A percentile compares a stretch with the other conserved stretches of the same genome.
phyloP scores from a whole-genome alignment of 352 stramenopile species.

The Globisporangium perplexum region DNA sequence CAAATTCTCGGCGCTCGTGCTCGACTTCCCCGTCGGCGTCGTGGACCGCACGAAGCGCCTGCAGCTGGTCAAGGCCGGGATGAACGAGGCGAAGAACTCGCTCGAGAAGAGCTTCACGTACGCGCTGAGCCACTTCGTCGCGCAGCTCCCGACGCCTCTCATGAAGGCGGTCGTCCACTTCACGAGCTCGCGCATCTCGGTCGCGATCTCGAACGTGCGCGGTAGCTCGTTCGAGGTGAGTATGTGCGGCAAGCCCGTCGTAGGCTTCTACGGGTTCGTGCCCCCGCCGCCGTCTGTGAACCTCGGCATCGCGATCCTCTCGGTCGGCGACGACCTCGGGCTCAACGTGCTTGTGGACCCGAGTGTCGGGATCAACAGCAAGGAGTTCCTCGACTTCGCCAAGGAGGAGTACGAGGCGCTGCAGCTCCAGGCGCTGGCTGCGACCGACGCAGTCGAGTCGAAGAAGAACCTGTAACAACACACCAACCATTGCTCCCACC shows the following conservation, averaged over 20 bases:
- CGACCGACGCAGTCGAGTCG: neutral
- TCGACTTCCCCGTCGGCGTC: conserved; percentile 66
- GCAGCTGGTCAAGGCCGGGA: conserved; percentile 32
- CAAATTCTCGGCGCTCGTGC: conserved; percentile 71
- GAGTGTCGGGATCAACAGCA: conserved; percentile 51
- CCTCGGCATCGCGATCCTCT: conserved; percentile 67
- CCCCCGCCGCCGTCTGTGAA: conserved; percentile 77
- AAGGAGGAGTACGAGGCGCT: conserved; percentile 64
- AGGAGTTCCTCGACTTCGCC: conserved; percentile 58
- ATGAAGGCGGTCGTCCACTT: conserved; percentile 54
- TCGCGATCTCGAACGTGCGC: conserved; percentile 68
- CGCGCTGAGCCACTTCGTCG: conserved; percentile 43
- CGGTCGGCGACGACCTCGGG: conserved; percentile 59
- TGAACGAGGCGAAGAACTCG: conserved; percentile 78
- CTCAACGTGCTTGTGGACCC: conserved; percentile 74
- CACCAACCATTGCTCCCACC: neutral
- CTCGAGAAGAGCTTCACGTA: conserved; percentile 78
- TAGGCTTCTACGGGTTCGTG: conserved; percentile 69
- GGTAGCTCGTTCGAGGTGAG: conserved; percentile 40
- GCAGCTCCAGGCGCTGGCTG: conserved; percentile 20
- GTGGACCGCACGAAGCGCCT: conserved; percentile 45
- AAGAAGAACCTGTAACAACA: conserved; percentile 13
- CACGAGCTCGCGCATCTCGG: conserved; percentile 47
- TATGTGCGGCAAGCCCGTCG: conserved; percentile 47
- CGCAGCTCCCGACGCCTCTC: conserved; percentile 43